phyloP scores from a whole-genome alignment of 306 rosid species.

The Luffa acutangula region DNA sequence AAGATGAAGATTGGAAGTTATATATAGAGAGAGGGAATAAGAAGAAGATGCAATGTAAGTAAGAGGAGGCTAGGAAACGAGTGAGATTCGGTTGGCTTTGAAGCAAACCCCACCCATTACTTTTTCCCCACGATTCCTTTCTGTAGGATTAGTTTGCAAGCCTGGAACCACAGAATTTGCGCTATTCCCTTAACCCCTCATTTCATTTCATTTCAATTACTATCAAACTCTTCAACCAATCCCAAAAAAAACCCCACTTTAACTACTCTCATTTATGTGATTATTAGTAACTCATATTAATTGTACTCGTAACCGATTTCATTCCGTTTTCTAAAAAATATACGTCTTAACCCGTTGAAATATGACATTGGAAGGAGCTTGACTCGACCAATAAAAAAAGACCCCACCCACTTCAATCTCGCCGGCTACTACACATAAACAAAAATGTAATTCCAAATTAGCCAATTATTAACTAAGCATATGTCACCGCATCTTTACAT shows the following conservation, averaged over 20 bases:
- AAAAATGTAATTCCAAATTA: neutral
- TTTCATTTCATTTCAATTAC: neutral
- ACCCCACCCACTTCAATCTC: conserved; percentile 4
- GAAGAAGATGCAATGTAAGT: conserved; percentile 42
- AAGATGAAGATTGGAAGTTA: conserved; percentile 38
- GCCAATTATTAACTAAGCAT: neutral
- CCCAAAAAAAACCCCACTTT: neutral
- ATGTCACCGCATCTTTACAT: neutral
- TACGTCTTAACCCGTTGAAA: too few species aligned
- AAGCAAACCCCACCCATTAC: conserved; percentile 97
- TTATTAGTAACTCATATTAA: neutral
- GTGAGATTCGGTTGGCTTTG: conserved; percentile 97
- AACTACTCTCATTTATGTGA: neutral
- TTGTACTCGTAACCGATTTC: neutral
- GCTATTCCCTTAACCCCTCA: neutral
- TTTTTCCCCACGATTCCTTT: conserved; percentile 78
- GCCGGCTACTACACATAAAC: neutral
- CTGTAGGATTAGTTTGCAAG: conserved; percentile 83
- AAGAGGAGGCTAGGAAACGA: conserved; percentile 61
- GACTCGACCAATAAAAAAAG: neutral
- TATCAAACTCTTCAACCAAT: neutral
- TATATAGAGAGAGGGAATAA: conserved; percentile 14
- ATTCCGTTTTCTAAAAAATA: too few species aligned
- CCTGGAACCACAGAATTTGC: conserved; percentile 47
- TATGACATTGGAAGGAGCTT: neutral